Evolutionary conservation across 2,329 filamentous ascomycete species (phyloP), one percentile per base, ranked within the genome.

Genomic region (Arthrinium puccinioides): DNA sequence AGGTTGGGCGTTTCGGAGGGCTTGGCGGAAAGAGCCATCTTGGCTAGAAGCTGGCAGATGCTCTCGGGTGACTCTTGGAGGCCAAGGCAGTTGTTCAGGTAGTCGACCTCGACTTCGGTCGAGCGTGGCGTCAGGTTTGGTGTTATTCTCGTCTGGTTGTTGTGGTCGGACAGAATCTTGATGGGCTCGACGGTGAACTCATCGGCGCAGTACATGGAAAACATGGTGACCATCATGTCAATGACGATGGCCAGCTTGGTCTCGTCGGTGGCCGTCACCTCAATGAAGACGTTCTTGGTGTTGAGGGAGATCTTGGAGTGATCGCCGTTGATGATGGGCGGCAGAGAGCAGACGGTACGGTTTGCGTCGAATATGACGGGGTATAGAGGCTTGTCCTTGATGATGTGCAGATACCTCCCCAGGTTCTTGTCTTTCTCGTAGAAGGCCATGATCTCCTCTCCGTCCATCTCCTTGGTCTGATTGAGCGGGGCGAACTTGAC

Each of bases 161-260:
- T 97, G 72, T 97, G 92, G 34, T 87, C 79, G 9, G 92, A 97
- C 42, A 92, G 74, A 53, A 98, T 87, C 61, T 90, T 82, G 52
- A 98, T 80, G 5, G 92, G 89, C 64, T 98, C 92, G 50, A 98
- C 79, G 36, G 88, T 92, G 76, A 92, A 96, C 19, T 80, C 79
- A 56, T 96, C 87, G 15, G 76, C 74, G 55, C 86, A 89, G 66
- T 97, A 95, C 56, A 82, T 76, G 31, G 86, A 94, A 73, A 98
- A 98, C 90, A 98, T 98, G 54, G 90, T 79, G 28, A 95, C 86
- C 60, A 98, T 82, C 57, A 96, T 95, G 60, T 94, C 88, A 65
- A 84, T 87, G 43, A 96, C 90, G 47, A 98, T 87, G 51, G 96
- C 89, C 30, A 97, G 76, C 69, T 98, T 98, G 20, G 94, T 98